Conservation (phyloP, 176 grass and related monocot species). For the Typha latifolia region DNA sequence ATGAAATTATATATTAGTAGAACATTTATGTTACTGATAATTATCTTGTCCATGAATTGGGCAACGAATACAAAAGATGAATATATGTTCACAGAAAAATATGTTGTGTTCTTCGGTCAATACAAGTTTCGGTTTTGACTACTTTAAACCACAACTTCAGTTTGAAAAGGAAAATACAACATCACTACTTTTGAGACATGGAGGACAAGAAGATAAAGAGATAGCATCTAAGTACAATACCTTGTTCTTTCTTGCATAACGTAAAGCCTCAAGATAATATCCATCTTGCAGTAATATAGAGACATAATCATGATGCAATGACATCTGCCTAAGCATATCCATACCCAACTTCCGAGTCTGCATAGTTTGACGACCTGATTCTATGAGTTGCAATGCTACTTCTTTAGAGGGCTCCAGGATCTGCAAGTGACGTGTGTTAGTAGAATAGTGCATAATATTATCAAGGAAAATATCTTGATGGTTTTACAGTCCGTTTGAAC, state of each 20-base stretch:
- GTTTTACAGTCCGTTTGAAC: neutral
- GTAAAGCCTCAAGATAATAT: constrained; percentile 74
- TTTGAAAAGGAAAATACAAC: too few species aligned
- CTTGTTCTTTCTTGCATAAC: constrained; percentile 85
- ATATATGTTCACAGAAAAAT: neutral
- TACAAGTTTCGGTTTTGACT: too few species aligned
- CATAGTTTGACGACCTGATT: constrained; percentile 43
- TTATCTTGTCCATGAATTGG: neutral
- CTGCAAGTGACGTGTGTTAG: constrained; percentile 26
- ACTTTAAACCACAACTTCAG: too few species aligned
- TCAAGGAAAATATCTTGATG: neutral
- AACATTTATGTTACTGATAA: neutral
- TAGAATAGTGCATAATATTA: neutral
- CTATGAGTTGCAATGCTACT: constrained; percentile 78
- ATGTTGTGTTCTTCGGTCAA: too few species aligned
- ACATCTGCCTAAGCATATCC: constrained; percentile 76
- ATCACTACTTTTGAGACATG: too few species aligned
- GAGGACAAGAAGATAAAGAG: too few species aligned
- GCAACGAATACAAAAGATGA: neutral
- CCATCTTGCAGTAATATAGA: constrained; percentile 60
- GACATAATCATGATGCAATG: constrained; percentile 81
- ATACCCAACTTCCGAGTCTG: constrained; percentile 58
- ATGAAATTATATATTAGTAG: constrained; percentile 7
- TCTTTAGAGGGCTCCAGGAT: constrained; percentile 91
- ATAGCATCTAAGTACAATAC: constrained; percentile 20